Conservation (phyloP, 257 asterid genomes). For the Solanum verrucosum region DNA sequence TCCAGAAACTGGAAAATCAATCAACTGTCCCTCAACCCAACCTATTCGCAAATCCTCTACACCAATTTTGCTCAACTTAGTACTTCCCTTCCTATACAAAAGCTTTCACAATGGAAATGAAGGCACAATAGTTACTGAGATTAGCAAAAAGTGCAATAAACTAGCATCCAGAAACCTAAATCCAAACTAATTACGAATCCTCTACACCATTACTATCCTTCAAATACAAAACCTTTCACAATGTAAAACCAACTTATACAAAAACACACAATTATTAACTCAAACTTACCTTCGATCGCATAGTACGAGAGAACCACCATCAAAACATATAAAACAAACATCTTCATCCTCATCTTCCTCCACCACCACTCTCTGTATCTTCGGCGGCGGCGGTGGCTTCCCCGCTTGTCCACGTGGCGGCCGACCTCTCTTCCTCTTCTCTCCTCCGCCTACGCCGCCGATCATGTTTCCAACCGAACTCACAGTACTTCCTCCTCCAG, state of each 20-base stretch:
- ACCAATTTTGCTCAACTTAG: background rate
- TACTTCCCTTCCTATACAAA: background rate
- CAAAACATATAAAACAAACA: constrained; percentile 93
- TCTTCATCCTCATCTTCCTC: constrained; percentile 74
- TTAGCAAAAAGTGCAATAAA: background rate
- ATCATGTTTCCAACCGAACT: background rate
- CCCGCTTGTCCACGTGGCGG: constrained; percentile 52
- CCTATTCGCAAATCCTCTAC: background rate
- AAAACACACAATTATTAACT: background rate
- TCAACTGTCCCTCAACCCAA: background rate
- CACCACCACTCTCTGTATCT: background rate
- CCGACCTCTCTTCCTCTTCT: constrained; percentile 65
- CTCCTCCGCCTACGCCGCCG: constrained; percentile 13
- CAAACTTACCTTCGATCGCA: constrained; percentile 88
- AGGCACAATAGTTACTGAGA: background rate
- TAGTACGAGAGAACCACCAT: constrained; percentile 84
- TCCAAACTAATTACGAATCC: background rate
- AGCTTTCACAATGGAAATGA: background rate
- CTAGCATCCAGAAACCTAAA: background rate
- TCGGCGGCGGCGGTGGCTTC: constrained; percentile 40
- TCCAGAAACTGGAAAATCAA: background rate
- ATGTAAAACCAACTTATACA: background rate
- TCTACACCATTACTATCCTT: background rate
- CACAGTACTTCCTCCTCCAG: background rate
- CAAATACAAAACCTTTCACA: background rate